Conservation (phyloP, 257 asterid genomes). For the Catharanthus roseus region DNA sequence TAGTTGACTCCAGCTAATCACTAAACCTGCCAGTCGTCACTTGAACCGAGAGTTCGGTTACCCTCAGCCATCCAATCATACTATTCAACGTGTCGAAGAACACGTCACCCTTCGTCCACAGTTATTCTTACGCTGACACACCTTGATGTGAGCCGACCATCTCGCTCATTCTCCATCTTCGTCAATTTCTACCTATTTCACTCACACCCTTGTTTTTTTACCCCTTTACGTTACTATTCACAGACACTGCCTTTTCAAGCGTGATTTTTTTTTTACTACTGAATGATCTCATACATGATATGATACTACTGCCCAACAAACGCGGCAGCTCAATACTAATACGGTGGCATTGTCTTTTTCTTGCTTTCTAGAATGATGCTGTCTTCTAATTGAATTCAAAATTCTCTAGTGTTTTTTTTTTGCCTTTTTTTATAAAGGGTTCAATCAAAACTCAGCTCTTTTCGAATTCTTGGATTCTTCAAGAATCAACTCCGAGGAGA, state of each 20-base stretch:
- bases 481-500: constrained; percentile 3
- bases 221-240: neutral
- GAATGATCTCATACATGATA: neutral
- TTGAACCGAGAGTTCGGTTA: neutral
- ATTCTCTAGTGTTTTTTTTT: neutral
- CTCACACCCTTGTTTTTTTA: neutral
- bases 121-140: neutral
- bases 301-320: neutral
- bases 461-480: neutral
- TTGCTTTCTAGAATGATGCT: neutral
- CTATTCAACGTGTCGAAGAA: neutral
- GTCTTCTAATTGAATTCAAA: neutral
- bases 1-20: neutral
- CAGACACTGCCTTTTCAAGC: neutral
- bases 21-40: neutral
- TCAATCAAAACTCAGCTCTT: neutral
- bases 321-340: neutral
- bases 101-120: neutral
- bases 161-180: neutral
- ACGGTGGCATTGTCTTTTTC: neutral
- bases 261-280: too few relatives aligned
- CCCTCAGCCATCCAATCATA: neutral
- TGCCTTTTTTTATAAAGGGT: neutral
- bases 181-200: neutral
- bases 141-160: neutral